Conservation (phyloP, 257 asterid genomes). For the Datura wrightii region DNA sequence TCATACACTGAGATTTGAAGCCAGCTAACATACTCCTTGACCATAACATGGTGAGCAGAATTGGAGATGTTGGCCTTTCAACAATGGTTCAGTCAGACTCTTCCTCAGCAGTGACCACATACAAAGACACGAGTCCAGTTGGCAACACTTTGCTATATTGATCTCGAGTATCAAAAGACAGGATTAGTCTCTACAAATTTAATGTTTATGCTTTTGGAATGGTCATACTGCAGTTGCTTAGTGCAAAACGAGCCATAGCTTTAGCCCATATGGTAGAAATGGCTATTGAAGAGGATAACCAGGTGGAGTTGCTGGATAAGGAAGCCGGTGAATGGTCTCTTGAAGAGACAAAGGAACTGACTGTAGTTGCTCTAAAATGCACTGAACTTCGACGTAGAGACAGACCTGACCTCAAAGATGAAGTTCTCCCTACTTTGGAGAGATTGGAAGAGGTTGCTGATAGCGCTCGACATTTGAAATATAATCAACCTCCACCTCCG, state of each 20-base stretch:
- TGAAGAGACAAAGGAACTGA: slow-evolving; percentile 63
- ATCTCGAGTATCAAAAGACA: slow-evolving; percentile 90
- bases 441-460: slow-evolving; percentile 63
- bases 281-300: slow-evolving; percentile 48
- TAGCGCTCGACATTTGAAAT: slow-evolving; percentile 43
- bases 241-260: slow-evolving; percentile 75
- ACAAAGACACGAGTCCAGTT: slow-evolving; percentile 55
- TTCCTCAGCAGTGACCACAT: slow-evolving; percentile 38
- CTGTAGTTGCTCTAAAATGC: slow-evolving; percentile 68
- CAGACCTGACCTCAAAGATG: slow-evolving; percentile 66
- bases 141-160: slow-evolving; percentile 88
- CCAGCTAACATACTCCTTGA: slow-evolving; percentile 93
- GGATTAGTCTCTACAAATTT: slow-evolving; percentile 70
- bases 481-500: slow-evolving; percentile 51
- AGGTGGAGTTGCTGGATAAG: slow-evolving; percentile 57
- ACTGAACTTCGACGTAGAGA: slow-evolving; percentile 70
- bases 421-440: slow-evolving; percentile 67
- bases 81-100: slow-evolving; percentile 57
- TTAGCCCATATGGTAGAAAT: slow-evolving; percentile 64
- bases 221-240: slow-evolving; percentile 71
- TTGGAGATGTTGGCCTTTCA: slow-evolving; percentile 90
- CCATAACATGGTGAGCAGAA: slow-evolving; percentile 74
- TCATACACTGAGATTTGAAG: slow-evolving; percentile 89
- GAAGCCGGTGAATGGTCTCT: slow-evolving; percentile 78
- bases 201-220: slow-evolving; percentile 87